Conservation (phyloP, 257 asterid species). For the Petrea volubilis region DNA sequence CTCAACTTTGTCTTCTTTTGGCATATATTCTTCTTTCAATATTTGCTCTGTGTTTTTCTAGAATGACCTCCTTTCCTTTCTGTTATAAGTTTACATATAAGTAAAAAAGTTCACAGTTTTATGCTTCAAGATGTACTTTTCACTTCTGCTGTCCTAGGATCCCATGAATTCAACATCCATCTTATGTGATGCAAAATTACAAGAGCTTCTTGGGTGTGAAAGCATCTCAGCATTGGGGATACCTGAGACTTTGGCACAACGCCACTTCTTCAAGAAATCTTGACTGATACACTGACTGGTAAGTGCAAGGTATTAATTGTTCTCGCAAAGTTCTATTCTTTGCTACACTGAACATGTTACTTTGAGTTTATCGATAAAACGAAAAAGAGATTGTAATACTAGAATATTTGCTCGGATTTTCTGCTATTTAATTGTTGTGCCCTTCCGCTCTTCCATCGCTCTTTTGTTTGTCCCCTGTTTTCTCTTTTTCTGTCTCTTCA, state of each 20-base stretch:
- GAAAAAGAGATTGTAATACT: neutral
- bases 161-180: slow-evolving; percentile 54
- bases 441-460: neutral
- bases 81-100: neutral
- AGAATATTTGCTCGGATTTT: neutral
- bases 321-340: neutral
- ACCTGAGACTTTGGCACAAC: slow-evolving; percentile 59
- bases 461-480: neutral
- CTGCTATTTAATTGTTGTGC: neutral
- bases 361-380: neutral
- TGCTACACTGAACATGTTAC: neutral
- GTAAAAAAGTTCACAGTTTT: neutral
- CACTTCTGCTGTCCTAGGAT: slow-evolving; percentile 46
- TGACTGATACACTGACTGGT: slow-evolving; percentile 46
- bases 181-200: slow-evolving; percentile 60
- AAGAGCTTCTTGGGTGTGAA: slow-evolving; percentile 68
- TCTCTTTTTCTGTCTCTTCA: neutral
- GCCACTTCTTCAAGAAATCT: slow-evolving; percentile 52
- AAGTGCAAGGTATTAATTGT: slow-evolving; percentile 4
- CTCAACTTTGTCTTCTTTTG: neutral
- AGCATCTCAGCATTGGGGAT: slow-evolving; percentile 62
- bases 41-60: neutral
- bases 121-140: neutral
- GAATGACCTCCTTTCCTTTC: neutral
- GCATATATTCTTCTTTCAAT: neutral